Base-by-base conservation (phyloP, 768 basidiomycete genomes). In the Hemileccinum impolitum region DNA sequence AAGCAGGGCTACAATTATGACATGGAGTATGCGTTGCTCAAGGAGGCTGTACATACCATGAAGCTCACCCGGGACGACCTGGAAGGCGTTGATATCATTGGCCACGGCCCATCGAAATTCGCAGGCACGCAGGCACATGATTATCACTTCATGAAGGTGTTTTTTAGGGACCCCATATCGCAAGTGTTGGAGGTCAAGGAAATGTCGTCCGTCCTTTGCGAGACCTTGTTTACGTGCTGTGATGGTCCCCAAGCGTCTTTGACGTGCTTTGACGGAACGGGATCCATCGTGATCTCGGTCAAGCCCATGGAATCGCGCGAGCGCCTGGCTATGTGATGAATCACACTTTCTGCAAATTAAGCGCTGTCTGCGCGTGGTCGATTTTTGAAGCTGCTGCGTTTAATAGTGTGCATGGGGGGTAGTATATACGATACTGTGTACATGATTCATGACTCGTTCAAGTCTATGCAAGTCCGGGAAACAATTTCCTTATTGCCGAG, bases 251-350 rank as follows among this genome's bases (percentile, higher is more conserved):
- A 31, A 1, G 23, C 34, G 30, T 32, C 39, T 12, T 12, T 13
- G 19, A 19, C 34, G 2, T 32, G 14, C n/a, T 48, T 45, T 32
- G 30, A 48, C 26, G 19, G 25, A n/a, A 31, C 9, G 17, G 38
- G 13, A 7, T 45, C 21, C 35, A 47, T 48, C 39, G 19, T 52
- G 13, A 40, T 48, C 39, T 40, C 39, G 25, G 43, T 48, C 51
- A 5, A 35, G 11, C 46, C 46, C 23, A 23, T 6, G 8, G 21
- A 23, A 43, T 47, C 41, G 26, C 38, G 47, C 26, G 14, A 42
- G 12, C 14, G 18, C 14, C 18, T 34, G 38, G 23, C 23, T 23
- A 23, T 23, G 23, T 23, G 6, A 23, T 23, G 3, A 3, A 23
- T 23, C 23, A 23, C 23, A 3, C 23, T 6, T 23, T 23, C 6